Percentiles rank a stretch among this genome's conserved stretches.
Evolutionary conservation across 2,329 filamentous ascomycete species (phyloP).

Genomic region (Clathrospora elynae): DNA sequence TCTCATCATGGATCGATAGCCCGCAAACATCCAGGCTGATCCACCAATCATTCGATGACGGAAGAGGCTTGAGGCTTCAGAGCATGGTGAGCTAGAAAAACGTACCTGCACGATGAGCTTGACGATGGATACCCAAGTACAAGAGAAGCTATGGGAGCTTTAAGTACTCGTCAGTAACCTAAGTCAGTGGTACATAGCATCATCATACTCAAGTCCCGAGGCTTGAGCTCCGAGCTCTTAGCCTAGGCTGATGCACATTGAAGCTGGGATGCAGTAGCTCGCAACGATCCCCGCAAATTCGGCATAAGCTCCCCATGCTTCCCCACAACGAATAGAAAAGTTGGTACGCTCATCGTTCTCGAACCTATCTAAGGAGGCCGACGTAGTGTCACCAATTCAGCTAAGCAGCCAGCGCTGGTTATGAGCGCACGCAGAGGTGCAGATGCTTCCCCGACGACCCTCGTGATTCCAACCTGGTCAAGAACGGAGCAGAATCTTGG

Average conservation of each 20-base stretch:
- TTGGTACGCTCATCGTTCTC: constrained; percentile 21
- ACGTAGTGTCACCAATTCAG: constrained; percentile 15
- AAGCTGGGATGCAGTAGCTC: constrained; percentile 24
- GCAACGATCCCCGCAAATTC: constrained; percentile 29
- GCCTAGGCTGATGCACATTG: constrained; percentile 19
- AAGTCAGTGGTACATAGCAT: constrained; percentile 19
- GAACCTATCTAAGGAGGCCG: constrained; percentile 15
- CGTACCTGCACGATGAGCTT: constrained; percentile 6
- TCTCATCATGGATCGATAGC: not conserved
- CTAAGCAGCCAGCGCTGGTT: not conserved
- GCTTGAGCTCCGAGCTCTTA: constrained; percentile 18
- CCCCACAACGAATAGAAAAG: constrained; percentile 26
- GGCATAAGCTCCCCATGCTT: constrained; percentile 17
- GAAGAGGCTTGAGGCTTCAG: not conserved
- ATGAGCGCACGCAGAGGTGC: constrained; percentile 9
- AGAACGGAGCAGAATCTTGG: constrained; percentile 16
- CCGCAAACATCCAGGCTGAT: not conserved
- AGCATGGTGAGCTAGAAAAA: not conserved
- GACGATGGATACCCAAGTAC: constrained; percentile 7
- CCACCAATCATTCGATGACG: too few species aligned
- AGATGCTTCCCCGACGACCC: constrained; percentile 10
- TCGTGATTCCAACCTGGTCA: constrained; percentile 9
- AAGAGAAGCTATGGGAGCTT: constrained; percentile 12
- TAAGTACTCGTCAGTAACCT: constrained; percentile 21
- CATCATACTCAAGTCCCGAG: constrained; percentile 16